Base-by-base conservation (phyloP, 495 filamentous ascomycete species). In the Hypoxylon rickii region DNA sequence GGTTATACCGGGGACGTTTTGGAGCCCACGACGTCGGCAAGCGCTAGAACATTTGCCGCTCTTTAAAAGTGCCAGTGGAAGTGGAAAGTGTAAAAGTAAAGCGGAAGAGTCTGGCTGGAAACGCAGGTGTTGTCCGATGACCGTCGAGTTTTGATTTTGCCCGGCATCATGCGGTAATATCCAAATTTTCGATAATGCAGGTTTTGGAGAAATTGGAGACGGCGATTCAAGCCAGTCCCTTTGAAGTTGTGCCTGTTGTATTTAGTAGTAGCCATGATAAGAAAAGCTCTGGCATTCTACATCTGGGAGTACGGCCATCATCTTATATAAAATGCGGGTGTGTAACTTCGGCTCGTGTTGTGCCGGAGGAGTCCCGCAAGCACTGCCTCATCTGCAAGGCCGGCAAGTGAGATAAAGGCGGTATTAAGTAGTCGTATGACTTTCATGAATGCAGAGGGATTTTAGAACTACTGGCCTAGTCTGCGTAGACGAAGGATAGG, bases 151-250 rank as follows among this genome's bases (percentile, higher is more conserved):
- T 33, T 42, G 46, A 41, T 31, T 37, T 46, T 44, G 37, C 18
- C 37, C 37, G 51, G 46, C 42, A 43, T 45, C 42, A 55, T 45
- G 46, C 58, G 42, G 58, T 61, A 55, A 61, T 56, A 61, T 33
- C 58, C 51, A 61, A 55, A 61, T 51, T 61, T 42, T 41, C 51
- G 58, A 55, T n/a, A 24, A 61, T 56, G 58, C 58, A 56, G 3
- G 51, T 47, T 55, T 61, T 61, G 58, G 58, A 61, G 58, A 61
- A 51, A 31, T 61, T 40, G 51, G 58, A 48, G 51, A 42, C 3
- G 1, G 15, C 18, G 22, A 45, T 20, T 32, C 26, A 45, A 20
- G 40, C 22, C 11, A 31, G 47, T 61, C 55, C 46, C 41, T 32
- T 51, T 29, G 17, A 34, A 51, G 34, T 55, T 36, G 24, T 58